Evolutionary conservation across 2,329 filamentous ascomycete species (phyloP).

Genomic region (Fusarium agapanthi): DNA sequence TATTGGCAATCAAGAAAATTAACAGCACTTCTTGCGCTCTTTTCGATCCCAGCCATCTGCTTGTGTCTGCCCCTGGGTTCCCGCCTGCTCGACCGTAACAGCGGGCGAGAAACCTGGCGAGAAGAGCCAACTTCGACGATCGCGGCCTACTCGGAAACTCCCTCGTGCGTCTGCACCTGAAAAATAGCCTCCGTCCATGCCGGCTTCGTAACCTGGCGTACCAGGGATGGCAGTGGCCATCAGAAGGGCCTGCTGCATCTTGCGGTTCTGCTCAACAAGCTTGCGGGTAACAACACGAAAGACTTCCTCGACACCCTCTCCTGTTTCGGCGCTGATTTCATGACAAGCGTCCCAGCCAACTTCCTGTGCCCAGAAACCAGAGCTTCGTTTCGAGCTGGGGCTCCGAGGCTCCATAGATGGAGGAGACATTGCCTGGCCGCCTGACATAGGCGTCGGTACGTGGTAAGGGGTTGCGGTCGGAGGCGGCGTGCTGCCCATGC

Average conservation of each 20-base stretch:
- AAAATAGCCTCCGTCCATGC: constrained; percentile 60
- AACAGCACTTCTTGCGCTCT: constrained; percentile 45
- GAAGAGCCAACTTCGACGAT: constrained; percentile 68
- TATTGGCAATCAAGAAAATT: background rate
- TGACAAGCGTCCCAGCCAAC: constrained; percentile 97
- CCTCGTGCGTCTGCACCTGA: constrained; percentile 56
- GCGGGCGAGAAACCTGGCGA: constrained; percentile 62
- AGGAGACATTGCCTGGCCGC: constrained; percentile 29
- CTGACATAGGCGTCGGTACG: constrained; percentile 34
- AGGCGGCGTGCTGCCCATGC: constrained; percentile 72
- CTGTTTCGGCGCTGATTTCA: constrained; percentile 93
- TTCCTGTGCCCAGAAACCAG: constrained; percentile 89
- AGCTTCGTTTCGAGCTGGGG: constrained; percentile 72
- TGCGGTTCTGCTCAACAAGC: constrained; percentile 70
- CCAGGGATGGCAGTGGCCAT: constrained; percentile 63
- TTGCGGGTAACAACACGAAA: constrained; percentile 76
- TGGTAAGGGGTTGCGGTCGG: constrained; percentile 63
- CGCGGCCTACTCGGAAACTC: constrained; percentile 66
- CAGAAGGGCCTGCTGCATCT: constrained; percentile 67
- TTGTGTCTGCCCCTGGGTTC: constrained; percentile 43
- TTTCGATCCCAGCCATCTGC: constrained; percentile 35
- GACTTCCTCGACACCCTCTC: constrained; percentile 95
- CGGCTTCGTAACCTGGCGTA: constrained; percentile 56
- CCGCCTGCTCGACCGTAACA: constrained; percentile 57
- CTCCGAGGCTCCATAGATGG: constrained; percentile 62